Base-by-base conservation (phyloP, 2,329 filamentous ascomycete genomes). In the Fusarium musae region DNA sequence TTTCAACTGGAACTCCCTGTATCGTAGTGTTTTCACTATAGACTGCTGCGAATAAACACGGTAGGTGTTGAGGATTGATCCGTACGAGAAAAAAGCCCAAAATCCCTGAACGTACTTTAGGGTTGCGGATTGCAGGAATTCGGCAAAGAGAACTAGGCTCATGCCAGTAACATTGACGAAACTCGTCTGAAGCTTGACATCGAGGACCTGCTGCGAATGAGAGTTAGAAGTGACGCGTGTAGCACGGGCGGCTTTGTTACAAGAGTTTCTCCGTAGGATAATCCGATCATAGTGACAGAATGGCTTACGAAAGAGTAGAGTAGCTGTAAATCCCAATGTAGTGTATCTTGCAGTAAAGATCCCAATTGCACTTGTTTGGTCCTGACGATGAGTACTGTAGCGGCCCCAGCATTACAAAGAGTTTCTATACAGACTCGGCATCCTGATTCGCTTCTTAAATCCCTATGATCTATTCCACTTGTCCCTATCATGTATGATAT, bases 391-490 rank as follows among this genome's bases (percentile, higher is more conserved):
- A 28, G 17, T 19, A 19, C 5, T 46, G 17, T 15, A 9, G 9
- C 23, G 6, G 26, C 13, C 13, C 19, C 44, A 21, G 26, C 19
- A 47, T 28, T 28, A 28, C 5, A 9, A 28, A 21, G 8, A 28
- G 6, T 28, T 28, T 28, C 26, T 15, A 15, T 21, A 15, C 12
- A 3, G 4, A 3, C 19, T 4, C 4, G 5, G 12, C 8, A 21
- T 28, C 2, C 17, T 19, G 9, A 5, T 19, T 26, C 26, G 3
- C 8, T 47, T 47, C 9, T 21, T 30, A 1, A 11, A 8, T 2
- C 19, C 6, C 4, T 5, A 5, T 28, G 19, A n/a, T 6, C 1
- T 8, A 15, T 16, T 21, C 6, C 6, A 16, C 12, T 30, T 8
- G 3, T 47, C 17, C 2, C 6, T 30, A 19, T 28, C 19, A 15